A percentile compares a stretch with the other conserved stretches of the same genome.
Evolutionary conservation across 2,329 filamentous ascomycete genomes (phyloP).

Genomic region (Dothideomycetes sp.): DNA sequence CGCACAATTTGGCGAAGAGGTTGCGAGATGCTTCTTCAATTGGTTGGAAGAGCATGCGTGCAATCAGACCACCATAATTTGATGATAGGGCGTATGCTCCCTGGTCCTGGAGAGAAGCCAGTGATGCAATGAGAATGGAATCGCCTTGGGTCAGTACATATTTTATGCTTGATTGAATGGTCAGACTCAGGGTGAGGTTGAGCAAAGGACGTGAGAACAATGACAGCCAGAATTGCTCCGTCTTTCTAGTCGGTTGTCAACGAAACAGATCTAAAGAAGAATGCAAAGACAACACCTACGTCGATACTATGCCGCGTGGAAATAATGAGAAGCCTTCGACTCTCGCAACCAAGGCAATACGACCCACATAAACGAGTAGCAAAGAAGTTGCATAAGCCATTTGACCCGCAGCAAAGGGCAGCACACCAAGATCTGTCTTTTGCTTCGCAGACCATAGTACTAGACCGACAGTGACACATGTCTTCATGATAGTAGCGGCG

Average conservation of each 20-base stretch:
- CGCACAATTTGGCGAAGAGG: slow-evolving; percentile 74
- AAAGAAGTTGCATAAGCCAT: slow-evolving; percentile 61
- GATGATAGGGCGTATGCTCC: slow-evolving; percentile 87
- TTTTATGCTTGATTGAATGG: slow-evolving; percentile 80
- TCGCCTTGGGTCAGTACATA: slow-evolving; percentile 92
- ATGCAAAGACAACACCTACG: slow-evolving; percentile 21
- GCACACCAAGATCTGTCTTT: slow-evolving; percentile 53
- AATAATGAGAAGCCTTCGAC: slow-evolving; percentile 59
- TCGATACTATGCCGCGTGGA: slow-evolving; percentile 30
- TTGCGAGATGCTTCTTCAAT: slow-evolving; percentile 88
- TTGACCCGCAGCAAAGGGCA: slow-evolving; percentile 86
- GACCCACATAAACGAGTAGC: slow-evolving; percentile 56
- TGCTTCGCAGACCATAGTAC: slow-evolving; percentile 52
- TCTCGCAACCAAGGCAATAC: slow-evolving; percentile 46
- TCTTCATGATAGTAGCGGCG: slow-evolving; percentile 67
- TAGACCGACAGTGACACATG: slow-evolving; percentile 58
- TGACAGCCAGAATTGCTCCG: slow-evolving; percentile 39
- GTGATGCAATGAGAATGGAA: slow-evolving; percentile 69
- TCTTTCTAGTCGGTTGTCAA: slow-evolving; percentile 14
- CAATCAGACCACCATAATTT: slow-evolving; percentile 82
- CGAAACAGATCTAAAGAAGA: not conserved
- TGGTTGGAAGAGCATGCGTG: slow-evolving; percentile 83
- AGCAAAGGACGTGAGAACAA: slow-evolving; percentile 62
- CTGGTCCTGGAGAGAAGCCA: slow-evolving; percentile 70
- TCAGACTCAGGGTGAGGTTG: slow-evolving; percentile 67